Conservation (phyloP, 768 basidiomycete species). For the Lactarius evosmus region DNA sequence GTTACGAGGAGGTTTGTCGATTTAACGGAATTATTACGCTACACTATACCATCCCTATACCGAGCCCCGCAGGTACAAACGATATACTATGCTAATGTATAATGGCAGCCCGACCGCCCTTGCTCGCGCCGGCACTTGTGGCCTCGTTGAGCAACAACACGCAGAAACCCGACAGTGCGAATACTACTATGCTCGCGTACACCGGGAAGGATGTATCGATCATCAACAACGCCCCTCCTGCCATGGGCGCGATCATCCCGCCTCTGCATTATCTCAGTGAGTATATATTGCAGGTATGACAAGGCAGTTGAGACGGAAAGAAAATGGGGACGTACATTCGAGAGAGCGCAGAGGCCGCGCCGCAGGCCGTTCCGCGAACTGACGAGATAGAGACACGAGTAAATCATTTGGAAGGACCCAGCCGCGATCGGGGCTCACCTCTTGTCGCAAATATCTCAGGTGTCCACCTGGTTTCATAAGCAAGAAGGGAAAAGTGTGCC, state of each 20-base stretch:
- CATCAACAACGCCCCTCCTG: constrained; percentile 70
- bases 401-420: not conserved
- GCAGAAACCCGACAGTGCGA: constrained; percentile 58
- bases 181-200: constrained; percentile 66
- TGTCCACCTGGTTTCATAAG: constrained; percentile 52
- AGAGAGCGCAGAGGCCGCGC: constrained; percentile 81
- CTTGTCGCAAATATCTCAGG: constrained; percentile 84
- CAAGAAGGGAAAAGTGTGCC: not conserved
- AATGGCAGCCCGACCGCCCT: constrained; percentile 16
- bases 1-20: not conserved
- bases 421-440: constrained; percentile 39
- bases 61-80: not conserved
- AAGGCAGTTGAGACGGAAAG: constrained; percentile 6
- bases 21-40: not conserved
- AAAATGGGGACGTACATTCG: constrained; percentile 56
- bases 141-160: constrained; percentile 58
- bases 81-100: constrained; percentile 14
- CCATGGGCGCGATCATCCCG: constrained; percentile 82
- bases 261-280: constrained; percentile 48
- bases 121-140: constrained; percentile 39
- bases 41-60: not conserved
- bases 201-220: constrained; percentile 70
- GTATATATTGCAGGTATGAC: too few relatives aligned
- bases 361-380: constrained; percentile 87
- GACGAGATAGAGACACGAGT: constrained; percentile 9